Evolutionary conservation across 2,329 filamentous ascomycete genomes (phyloP), one percentile per base, ranked within the genome.

Genomic region (Xylaria sp.): DNA sequence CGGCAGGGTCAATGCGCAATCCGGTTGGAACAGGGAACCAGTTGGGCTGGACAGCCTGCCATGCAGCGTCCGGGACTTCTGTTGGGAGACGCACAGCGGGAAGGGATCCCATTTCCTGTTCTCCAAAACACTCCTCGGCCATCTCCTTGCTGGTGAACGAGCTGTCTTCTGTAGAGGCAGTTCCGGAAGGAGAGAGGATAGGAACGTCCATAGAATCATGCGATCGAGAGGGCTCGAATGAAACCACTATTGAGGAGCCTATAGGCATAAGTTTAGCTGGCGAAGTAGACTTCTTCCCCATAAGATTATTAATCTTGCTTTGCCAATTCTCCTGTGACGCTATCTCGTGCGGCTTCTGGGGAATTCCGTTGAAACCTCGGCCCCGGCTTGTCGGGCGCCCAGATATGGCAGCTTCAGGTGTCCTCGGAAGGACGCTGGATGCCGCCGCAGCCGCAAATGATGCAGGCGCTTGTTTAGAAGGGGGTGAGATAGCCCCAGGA

Each of bases 91-190:
- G 87, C 28, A 94, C 88, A 25, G 87, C 84, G 0, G 91, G 91
- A n/a, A 93, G 80, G 8, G 91, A 94, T 3, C 91, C 91, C 83
- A 92, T 92, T 77, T 94, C 91, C 74, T 92, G 91, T 75, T 93
- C 91, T 76, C 93, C 92, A 71, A 94, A 94, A 71, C 92, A 93
- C 69, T 92, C 90, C 70, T 93, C 91, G 6, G 91, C 91, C 80
- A 93, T 91, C 56, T 89, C 88, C 75, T 90, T 92, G 4, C 89
- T 89, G 18, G 83, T 84, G 23, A 85, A 77, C 34, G 84, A 83
- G 56, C 81, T 81, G 63, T 82, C 79, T 55, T 82, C 82, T 32
- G 78, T 77, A 20, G 75, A 81, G 5, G 75, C 67, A 63, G 65
- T 74, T 52, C 70, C 64, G 10, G 68, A 73, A 68, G 67, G 76